Percentiles rank a stretch among this genome's conserved stretches.
Conservation (phyloP, 2,329 filamentous ascomycete species). For the Verticillium albo-atrum region DNA sequence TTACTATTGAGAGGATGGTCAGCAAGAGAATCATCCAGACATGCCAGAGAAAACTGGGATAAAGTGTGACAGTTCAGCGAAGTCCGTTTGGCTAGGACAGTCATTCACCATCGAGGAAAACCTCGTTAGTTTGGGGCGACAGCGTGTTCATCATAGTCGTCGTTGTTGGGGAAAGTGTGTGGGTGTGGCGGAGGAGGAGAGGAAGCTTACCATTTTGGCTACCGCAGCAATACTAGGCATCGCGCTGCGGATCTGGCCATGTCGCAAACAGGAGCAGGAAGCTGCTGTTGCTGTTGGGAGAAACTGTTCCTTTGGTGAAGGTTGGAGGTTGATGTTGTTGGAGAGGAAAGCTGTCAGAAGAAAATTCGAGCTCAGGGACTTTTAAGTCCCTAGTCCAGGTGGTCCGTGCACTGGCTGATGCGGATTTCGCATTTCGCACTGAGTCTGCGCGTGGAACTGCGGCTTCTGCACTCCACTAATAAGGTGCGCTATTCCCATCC, state of each 20-base stretch:
- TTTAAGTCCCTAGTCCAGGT: not conserved
- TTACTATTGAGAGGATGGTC: not conserved
- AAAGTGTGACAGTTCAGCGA: slow-evolving; percentile 32
- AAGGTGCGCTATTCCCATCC: not conserved
- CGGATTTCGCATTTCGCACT: not conserved
- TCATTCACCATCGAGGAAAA: slow-evolving; percentile 43
- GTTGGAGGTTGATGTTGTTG: not conserved
- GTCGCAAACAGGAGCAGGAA: not conserved
- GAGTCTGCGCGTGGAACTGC: not conserved
- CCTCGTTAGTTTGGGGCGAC: slow-evolving; percentile 47
- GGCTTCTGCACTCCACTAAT: not conserved
- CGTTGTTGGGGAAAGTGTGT: slow-evolving; percentile 9
- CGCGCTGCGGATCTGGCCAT: not conserved
- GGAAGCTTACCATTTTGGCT: slow-evolving; percentile 11
- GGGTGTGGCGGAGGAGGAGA: not conserved
- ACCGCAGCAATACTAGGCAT: not conserved
- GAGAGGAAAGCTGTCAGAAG: not conserved
- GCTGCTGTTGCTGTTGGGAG: not conserved
- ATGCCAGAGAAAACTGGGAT: not conserved
- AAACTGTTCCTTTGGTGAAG: not conserved
- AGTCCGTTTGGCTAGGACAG: slow-evolving; percentile 56
- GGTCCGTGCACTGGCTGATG: not conserved
- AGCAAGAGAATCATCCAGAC: slow-evolving; percentile 3
- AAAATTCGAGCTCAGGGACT: slow-evolving; percentile 1
- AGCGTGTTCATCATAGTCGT: slow-evolving; percentile 38